A percentile compares a stretch with the other conserved stretches of the same genome.
These are phyloP conservation scores for Beverwykella pulmonaria DNA, from an alignment of 495 filamentous ascomycete species.

Conservation along the genomic window DNA sequence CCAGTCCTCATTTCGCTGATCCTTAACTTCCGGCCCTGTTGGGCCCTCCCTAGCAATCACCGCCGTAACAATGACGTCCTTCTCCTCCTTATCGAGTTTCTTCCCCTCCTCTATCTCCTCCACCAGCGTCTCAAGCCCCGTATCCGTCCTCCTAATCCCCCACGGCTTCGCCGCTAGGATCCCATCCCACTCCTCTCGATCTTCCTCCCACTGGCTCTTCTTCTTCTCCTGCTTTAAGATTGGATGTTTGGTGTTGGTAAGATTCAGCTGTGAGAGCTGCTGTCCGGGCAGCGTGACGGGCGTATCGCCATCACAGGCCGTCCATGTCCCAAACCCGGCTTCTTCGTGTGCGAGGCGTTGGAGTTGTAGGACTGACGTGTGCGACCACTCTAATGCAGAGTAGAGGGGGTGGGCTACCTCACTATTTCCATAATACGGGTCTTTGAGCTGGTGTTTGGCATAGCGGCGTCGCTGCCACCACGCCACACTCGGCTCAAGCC, in stretches of 20 bases:
- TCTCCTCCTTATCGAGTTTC: background rate
- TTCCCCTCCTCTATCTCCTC: background rate
- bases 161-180: background rate
- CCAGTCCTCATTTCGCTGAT: background rate
- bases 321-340: constrained; percentile 6
- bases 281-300: constrained; percentile 1
- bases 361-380: constrained; percentile 14
- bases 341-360: constrained; percentile 33
- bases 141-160: constrained; percentile 13
- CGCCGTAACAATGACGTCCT: background rate
- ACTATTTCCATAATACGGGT: background rate
- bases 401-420: constrained; percentile 2
- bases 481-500: constrained; percentile 1
- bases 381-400: constrained; percentile 19
- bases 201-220: background rate
- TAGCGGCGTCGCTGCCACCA: constrained; percentile 14
- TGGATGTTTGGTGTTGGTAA: background rate
- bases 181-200: background rate
- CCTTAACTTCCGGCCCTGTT: background rate
- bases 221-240: background rate
- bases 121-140: constrained; percentile 19
- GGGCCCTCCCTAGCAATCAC: background rate
- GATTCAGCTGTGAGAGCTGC: background rate
- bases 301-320: background rate
- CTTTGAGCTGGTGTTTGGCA: background rate